phyloP scores from a whole-genome alignment of 352 stramenopile species.

The Phytophthora parvispora region DNA sequence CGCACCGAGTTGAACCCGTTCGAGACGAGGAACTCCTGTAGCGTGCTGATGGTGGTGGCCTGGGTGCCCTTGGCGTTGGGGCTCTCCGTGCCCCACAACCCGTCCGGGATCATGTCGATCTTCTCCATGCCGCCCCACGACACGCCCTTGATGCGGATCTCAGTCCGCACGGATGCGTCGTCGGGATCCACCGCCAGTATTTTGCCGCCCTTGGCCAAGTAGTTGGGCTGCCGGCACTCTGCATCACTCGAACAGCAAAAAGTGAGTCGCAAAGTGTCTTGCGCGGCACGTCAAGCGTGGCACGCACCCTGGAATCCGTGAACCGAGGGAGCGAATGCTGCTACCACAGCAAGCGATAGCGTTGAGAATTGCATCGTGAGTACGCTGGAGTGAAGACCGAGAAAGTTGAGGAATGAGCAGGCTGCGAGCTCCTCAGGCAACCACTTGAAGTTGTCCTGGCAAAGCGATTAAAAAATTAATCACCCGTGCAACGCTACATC shows the following conservation, averaged over 20 bases:
- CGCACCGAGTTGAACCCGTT: conserved; percentile 78
- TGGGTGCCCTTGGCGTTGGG: conserved; percentile 46
- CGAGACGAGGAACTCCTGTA: conserved; percentile 62
- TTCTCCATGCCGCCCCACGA: conserved; percentile 79
- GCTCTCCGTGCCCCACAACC: conserved; percentile 51
- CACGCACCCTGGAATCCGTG: conserved; percentile 15
- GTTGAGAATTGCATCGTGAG: conserved; percentile 1
- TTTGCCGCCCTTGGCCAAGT: conserved; percentile 61
- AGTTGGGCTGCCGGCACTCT: conserved; percentile 78
- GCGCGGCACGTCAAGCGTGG: background rate
- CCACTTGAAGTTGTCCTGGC: background rate
- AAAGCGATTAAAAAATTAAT: background rate
- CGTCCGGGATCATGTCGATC: conserved; percentile 73
- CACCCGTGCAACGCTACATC: background rate
- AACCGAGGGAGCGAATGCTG: background rate
- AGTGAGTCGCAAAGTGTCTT: no score
- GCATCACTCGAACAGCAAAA: background rate
- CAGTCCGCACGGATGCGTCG: conserved; percentile 45
- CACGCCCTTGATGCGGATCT: conserved; percentile 75
- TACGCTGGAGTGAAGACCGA: background rate
- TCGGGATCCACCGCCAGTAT: conserved; percentile 63
- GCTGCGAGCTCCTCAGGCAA: background rate
- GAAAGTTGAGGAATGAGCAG: conserved; percentile 11
- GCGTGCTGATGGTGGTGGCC: conserved; percentile 58
- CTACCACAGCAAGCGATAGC: background rate